Evolutionary conservation across 2,329 filamentous ascomycete genomes (phyloP), one percentile per base, ranked within the genome.

Genomic region (Cladosporium phlei): DNA sequence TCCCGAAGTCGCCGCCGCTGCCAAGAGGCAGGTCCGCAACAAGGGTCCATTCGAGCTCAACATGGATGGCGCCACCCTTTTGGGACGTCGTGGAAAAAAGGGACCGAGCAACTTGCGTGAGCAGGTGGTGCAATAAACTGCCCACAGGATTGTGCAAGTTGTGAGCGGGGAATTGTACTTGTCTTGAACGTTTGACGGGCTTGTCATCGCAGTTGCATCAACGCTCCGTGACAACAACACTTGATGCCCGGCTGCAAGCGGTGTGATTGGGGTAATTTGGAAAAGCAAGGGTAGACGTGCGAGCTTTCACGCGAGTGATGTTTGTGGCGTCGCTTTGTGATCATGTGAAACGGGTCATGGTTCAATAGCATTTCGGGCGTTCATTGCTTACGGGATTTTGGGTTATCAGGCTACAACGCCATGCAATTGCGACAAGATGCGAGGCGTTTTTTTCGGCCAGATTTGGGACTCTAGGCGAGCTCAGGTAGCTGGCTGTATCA

Each of bases 41-140:
- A 86, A 84, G 66, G 89, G 88, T 24, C 82, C 86, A 0, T 98
- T 98, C 56, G 93, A 98, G 68, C 77, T 98, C 37, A 96, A 82
- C 61, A 72, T 98, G 28, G 88, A 95, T 55, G 93, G 93, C 47
- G 87, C 93, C 1, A 97, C 90, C 1, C 69, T 98, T 42, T 73
- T 98, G 4, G 90, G 90, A 24, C 80, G 90, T 57, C 71, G 81
- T 54, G 72, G 73, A 21, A 79, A 76, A 65, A 74, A 73, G 63
- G 54, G 53, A 8, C 66, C 66, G 1, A 76, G 73, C 55, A 65
- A 66, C 3, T 53, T 77, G 58, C 61, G 74, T 52, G 60, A 71
- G 39, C 54, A 56, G 47, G 49, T 55, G 14, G 59, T 60, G 19
- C 53, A 58, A 10, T 45, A 29, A 37, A 17, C 30, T 7, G 5